Base-by-base conservation (phyloP, 257 asterid species). In the Eustoma russellianum region DNA sequence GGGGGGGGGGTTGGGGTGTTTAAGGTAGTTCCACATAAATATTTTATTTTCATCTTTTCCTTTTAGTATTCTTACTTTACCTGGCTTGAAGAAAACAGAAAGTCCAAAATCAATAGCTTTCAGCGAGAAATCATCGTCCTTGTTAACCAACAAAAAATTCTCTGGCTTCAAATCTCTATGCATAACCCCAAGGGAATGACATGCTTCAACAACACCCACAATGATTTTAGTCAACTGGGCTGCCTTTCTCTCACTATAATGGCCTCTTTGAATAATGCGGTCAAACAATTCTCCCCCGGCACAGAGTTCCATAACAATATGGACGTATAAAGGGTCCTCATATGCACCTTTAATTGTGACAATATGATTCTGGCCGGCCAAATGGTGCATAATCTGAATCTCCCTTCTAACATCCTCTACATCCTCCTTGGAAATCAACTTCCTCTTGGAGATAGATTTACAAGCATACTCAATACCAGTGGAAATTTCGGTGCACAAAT, bases 361-460 rank as follows among this genome's bases (percentile, higher is more conserved):
- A 40, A 89, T 95, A 66, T 89, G 83, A 0, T 90, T 90, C 57
- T 89, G 89, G 58, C 93, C 97, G 0, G 93, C 81, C 65, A 89
- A 72, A 66, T 89, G 97, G 74, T 89, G 97, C 97, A 89, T 86
- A 74, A 89, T 89, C 83, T 89, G 97, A 79, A 89, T 81, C 46
- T 89, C 97, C 78, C 97, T 74, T 65, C 97, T 81, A 43, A 89
- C 97, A 67, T 89, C 97, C 79, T 89, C 97, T 11, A 89, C 97
- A 45, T 89, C 95, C 12, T 89, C 97, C 33, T 89, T 94, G 0
- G 86, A 72, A 53, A 86, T 56, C 38, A 89, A 65, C 80, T 89
- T 89, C 77, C 97, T 81, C 86, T 89, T 89, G 11, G 95, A 94
- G 50, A 89, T 89, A 2, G 97, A 89, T 58, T 89, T 89, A 80